These are phyloP conservation scores for Claviceps capensis DNA, from an alignment of 2,329 filamentous ascomycete species.

Conservation along the genomic window DNA sequence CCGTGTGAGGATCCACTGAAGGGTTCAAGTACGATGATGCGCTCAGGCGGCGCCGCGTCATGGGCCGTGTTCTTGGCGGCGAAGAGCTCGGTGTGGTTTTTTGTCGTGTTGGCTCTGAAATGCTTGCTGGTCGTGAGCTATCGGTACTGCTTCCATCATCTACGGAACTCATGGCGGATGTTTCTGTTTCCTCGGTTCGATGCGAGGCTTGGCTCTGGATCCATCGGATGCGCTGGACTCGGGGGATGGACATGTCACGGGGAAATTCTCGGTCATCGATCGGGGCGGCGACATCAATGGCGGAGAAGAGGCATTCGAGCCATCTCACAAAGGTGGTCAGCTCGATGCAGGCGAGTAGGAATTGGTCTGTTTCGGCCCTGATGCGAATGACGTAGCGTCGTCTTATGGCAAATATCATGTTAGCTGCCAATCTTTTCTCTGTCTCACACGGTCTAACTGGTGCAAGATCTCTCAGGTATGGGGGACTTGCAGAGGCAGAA, in stretches of 20 bases:
- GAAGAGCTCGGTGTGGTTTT: constrained; percentile 8
- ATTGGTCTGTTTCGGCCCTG: constrained; percentile 59
- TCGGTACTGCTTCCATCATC: constrained; percentile 2
- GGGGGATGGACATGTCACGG: constrained; percentile 46
- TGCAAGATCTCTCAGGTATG: no score
- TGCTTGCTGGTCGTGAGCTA: neutral
- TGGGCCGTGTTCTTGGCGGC: constrained; percentile 17
- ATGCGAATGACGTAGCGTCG: constrained; percentile 53
- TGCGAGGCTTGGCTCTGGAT: constrained; percentile 25
- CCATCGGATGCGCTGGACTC: constrained; percentile 40
- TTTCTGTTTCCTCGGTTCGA: constrained; percentile 3
- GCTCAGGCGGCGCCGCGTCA: constrained; percentile 26
- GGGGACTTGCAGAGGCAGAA: no score
- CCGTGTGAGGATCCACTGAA: constrained; percentile 32
- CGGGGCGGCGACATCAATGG: constrained; percentile 56
- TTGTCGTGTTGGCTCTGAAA: neutral
- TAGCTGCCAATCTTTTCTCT: neutral
- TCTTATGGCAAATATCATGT: neutral
- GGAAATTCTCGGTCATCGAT: constrained; percentile 58
- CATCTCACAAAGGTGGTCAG: constrained; percentile 54
- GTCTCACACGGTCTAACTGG: no score
- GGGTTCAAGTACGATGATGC: constrained; percentile 31
- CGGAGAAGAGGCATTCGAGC: constrained; percentile 57
- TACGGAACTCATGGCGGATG: neutral
- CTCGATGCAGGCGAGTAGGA: constrained; percentile 52